A percentile compares a stretch with the other conserved stretches of the same genome.
phyloP scores from a whole-genome alignment of 768 basidiomycete genomes.

The Sarcomyxa edulis region DNA sequence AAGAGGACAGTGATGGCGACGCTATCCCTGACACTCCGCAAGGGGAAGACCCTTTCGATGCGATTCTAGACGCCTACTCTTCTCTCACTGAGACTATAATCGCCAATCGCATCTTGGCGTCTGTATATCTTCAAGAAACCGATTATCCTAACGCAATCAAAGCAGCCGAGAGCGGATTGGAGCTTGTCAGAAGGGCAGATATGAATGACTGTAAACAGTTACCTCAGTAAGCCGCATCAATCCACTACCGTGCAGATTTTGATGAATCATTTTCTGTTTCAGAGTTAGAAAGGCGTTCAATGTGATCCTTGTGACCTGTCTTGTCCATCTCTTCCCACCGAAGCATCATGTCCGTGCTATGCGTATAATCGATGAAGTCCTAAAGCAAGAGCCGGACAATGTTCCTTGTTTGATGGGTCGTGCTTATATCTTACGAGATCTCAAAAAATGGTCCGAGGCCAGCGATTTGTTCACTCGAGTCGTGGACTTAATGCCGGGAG shows the following conservation, averaged over 20 bases:
- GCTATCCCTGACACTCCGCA: conserved; percentile 21
- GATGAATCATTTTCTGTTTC: background rate
- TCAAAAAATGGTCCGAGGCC: conserved; percentile 66
- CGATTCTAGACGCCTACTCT: conserved; percentile 52
- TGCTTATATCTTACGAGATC: conserved; percentile 66
- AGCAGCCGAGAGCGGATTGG: conserved; percentile 66
- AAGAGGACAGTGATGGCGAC: conserved; percentile 24
- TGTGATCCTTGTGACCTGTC: conserved; percentile 62
- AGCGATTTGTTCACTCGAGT: conserved; percentile 57
- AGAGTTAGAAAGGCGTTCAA: conserved; percentile 70
- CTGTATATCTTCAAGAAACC: conserved; percentile 59
- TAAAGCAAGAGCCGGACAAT: conserved; percentile 58
- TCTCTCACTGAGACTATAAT: conserved; percentile 52
- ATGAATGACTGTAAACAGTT: conserved; percentile 50
- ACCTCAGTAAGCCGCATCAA: conserved; percentile 33
- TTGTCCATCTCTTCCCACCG: conserved; percentile 84
- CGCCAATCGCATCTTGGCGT: conserved; percentile 58
- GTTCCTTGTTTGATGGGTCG: conserved; percentile 64
- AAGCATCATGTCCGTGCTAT: conserved; percentile 84
- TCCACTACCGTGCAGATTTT: background rate
- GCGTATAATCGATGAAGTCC: conserved; percentile 66
- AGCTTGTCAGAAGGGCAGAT: conserved; percentile 49
- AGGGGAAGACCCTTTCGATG: conserved; percentile 51
- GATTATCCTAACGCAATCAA: conserved; percentile 75
- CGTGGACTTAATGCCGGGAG: conserved; percentile 37